Conservation (phyloP, 202 grass and related monocot genomes). For the Eragrostis tef region DNA sequence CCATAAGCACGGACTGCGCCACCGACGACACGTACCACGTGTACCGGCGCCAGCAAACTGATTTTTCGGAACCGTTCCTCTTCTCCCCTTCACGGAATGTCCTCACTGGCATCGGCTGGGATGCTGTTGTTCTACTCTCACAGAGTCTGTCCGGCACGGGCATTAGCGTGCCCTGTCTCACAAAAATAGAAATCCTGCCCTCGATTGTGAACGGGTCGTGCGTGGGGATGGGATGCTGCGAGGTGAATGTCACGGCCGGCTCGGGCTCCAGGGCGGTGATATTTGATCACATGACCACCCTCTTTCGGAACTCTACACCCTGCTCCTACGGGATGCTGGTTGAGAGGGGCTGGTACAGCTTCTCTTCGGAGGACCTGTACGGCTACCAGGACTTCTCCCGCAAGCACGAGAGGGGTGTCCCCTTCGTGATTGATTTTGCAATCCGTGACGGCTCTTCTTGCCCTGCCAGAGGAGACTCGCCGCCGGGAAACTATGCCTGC, state of each 20-base stretch:
- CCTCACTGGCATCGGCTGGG: neutral
- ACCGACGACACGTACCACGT: neutral
- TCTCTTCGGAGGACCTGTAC: neutral
- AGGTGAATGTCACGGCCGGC: neutral
- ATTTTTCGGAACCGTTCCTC: neutral
- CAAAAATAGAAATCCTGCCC: too few relatives aligned
- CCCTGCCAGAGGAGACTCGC: neutral
- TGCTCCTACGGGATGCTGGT: constrained; percentile 37
- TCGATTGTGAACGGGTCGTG: neutral
- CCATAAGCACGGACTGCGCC: neutral
- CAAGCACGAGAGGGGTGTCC: neutral
- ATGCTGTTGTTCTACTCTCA: too few relatives aligned
- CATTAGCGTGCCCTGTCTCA: neutral
- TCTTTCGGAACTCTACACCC: neutral
- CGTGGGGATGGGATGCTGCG: neutral
- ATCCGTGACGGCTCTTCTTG: neutral
- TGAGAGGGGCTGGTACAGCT: neutral
- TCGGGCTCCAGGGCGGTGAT: neutral
- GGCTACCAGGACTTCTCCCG: neutral
- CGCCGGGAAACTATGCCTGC: neutral
- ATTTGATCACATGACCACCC: neutral
- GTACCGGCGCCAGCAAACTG: too few relatives aligned
- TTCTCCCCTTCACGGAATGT: neutral
- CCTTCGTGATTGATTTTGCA: constrained; percentile 5
- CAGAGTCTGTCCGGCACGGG: neutral